Evolutionary conservation across 106 monocot species (phyloP).

Genomic region (Dactylorhiza incarnata): DNA sequence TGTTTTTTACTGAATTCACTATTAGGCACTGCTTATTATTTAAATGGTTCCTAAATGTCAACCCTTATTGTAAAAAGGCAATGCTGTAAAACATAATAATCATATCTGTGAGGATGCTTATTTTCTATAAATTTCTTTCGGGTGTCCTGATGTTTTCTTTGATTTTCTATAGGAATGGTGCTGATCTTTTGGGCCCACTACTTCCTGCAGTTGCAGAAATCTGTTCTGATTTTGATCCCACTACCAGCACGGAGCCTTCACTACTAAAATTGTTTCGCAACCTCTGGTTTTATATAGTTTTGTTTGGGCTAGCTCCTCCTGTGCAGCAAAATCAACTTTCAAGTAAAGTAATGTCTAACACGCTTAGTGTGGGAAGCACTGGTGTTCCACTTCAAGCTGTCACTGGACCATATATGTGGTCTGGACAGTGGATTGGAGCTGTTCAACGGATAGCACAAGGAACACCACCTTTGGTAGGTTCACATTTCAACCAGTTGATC

Average conservation of each 20-base stretch:
- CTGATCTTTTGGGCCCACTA: constrained; percentile 93
- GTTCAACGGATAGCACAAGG: constrained; percentile 80
- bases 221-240: constrained; percentile 88
- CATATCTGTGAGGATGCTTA: neutral
- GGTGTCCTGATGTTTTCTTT: neutral
- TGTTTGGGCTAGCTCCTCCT: constrained; percentile 95
- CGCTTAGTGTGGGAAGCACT: constrained; percentile 53
- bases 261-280: constrained; percentile 88
- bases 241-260: constrained; percentile 76
- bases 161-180: constrained; percentile 69
- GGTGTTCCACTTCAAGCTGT: constrained; percentile 71
- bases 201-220: constrained; percentile 98
- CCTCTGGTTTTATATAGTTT: constrained; percentile 95
- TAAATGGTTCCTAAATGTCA: constrained; percentile 1
- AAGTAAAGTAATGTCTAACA: constrained; percentile 61
- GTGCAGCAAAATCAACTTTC: constrained; percentile 52
- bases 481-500: neutral
- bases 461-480: constrained; percentile 90
- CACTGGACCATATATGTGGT: constrained; percentile 89
- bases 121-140: neutral
- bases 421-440: constrained; percentile 64
- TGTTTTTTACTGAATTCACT: neutral
- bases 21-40: neutral
- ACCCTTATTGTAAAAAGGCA: neutral
- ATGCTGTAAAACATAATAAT: neutral